phyloP scores from a whole-genome alignment of 805 yeast species.

The Candida nonsorbophila region DNA sequence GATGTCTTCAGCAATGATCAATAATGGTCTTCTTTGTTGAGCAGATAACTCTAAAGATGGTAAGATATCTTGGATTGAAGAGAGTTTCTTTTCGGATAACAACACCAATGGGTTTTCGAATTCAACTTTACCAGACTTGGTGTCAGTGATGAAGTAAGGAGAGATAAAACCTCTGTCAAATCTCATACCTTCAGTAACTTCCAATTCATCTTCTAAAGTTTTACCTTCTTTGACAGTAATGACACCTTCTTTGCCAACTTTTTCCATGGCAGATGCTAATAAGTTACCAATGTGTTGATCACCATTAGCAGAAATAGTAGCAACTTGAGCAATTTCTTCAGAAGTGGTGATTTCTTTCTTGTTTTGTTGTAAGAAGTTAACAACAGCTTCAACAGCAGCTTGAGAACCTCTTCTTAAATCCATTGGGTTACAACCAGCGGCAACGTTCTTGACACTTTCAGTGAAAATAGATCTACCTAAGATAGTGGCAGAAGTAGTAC shows the following conservation, averaged over 20 bases:
- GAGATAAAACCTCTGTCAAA: slow-evolving; percentile 97
- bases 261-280: slow-evolving; percentile 94
- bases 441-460: slow-evolving; percentile 93
- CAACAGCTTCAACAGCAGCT: slow-evolving; percentile 93
- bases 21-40: slow-evolving; percentile 87
- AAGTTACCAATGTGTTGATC: slow-evolving; percentile 87
- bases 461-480: slow-evolving; percentile 93
- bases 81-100: slow-evolving; percentile 84
- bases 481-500: slow-evolving; percentile 96
- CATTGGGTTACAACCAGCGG: slow-evolving; percentile 99
- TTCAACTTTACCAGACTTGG: slow-evolving; percentile 90
- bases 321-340: slow-evolving; percentile 96
- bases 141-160: slow-evolving; percentile 92
- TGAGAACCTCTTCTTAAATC: slow-evolving; percentile 96
- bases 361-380: slow-evolving; percentile 74
- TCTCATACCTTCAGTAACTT: slow-evolving; percentile 94
- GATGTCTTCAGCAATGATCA: slow-evolving; percentile 90
- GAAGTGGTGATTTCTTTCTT: slow-evolving; percentile 91
- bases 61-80: slow-evolving; percentile 82
- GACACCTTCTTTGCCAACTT: slow-evolving; percentile 98
- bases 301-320: slow-evolving; percentile 96
- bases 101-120: slow-evolving; percentile 88
- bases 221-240: slow-evolving; percentile 97
- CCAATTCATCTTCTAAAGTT: slow-evolving; percentile 93
- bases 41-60: slow-evolving; percentile 92